These are phyloP conservation scores for Sphaerobolus stellatus DNA, from an alignment of 1,284 basidiomycete species.

Conservation along the genomic window DNA sequence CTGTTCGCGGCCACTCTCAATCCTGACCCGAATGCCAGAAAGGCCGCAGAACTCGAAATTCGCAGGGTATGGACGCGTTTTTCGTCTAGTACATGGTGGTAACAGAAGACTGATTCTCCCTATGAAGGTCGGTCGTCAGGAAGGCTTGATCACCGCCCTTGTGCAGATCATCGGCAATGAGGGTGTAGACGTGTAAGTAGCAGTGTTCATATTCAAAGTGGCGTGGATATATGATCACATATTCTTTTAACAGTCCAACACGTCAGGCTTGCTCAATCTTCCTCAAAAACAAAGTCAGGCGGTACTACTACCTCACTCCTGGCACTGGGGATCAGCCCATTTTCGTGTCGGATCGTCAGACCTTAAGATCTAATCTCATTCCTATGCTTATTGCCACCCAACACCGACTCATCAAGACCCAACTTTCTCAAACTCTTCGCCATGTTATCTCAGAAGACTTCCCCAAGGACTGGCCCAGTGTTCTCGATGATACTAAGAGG, in stretches of 20 bases:
- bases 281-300: conserved; percentile 80
- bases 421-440: conserved; percentile 71
- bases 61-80: conserved; percentile 57
- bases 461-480: conserved; percentile 68
- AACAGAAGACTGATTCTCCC: too few relatives aligned
- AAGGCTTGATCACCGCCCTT: conserved; percentile 76
- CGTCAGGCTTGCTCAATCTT: conserved; percentile 80
- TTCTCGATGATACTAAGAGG: conserved; percentile 61
- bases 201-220: conserved; percentile 14
- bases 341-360: conserved; percentile 61
- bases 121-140: conserved; percentile 65
- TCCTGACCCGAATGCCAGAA: conserved; percentile 82
- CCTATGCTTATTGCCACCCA: conserved; percentile 67
- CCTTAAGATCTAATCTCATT: conserved; percentile 65
- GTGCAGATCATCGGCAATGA: conserved; percentile 79
- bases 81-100: too few relatives aligned
- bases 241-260: conserved; percentile 50
- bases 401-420: conserved; percentile 60
- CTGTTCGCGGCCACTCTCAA: conserved; percentile 79
- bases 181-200: conserved; percentile 71
- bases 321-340: conserved; percentile 64
- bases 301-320: conserved; percentile 49
- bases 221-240: conserved; percentile 4
- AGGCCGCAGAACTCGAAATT: conserved; percentile 78
- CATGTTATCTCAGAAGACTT: conserved; percentile 71